phyloP scores from a whole-genome alignment of 805 yeast species.

The Candida mattraensis region DNA sequence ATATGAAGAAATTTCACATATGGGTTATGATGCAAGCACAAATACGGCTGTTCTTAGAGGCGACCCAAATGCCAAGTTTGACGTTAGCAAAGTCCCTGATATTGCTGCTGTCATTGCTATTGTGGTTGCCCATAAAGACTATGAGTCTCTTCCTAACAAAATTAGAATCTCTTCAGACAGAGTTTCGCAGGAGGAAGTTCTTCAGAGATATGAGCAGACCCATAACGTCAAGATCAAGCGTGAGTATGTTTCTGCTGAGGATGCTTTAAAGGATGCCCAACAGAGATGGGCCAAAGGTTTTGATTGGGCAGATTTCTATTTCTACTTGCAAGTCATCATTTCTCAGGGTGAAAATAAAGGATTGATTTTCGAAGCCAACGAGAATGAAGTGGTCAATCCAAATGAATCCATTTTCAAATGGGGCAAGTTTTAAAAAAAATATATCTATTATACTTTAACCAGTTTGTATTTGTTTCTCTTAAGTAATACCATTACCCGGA shows the following conservation, averaged over 20 bases:
- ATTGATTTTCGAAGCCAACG: conserved; percentile 30
- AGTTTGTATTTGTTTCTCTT: too few species aligned
- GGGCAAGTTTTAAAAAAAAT: conserved; percentile 30
- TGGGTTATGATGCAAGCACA: conserved; percentile 38
- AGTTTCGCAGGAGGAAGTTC: conserved; percentile 40
- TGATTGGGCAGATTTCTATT: conserved; percentile 34
- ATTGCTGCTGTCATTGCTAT: conserved; percentile 45
- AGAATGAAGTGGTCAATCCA: conserved; percentile 47
- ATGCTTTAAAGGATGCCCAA: conserved; percentile 33
- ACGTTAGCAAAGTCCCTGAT: conserved; percentile 40
- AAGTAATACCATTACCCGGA: too few species aligned
- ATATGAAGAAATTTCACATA: conserved; percentile 35
- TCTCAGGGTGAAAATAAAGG: conserved; percentile 45
- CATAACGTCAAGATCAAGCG: conserved; percentile 37
- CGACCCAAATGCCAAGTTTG: conserved; percentile 36
- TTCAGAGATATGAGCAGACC: conserved; percentile 39
- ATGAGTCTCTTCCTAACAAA: conserved; percentile 41
- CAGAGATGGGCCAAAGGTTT: conserved; percentile 34
- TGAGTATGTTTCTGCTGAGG: conserved; percentile 33
- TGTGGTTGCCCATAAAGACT: conserved; percentile 37
- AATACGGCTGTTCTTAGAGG: conserved; percentile 41
- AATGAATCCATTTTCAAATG: conserved; percentile 44
- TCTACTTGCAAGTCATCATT: conserved; percentile 36
- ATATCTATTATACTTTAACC: too few species aligned
- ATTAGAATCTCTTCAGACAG: conserved; percentile 43